Evolutionary conservation across 2,329 filamentous ascomycete genomes (phyloP).

Genomic region (Cladosporium velox): DNA sequence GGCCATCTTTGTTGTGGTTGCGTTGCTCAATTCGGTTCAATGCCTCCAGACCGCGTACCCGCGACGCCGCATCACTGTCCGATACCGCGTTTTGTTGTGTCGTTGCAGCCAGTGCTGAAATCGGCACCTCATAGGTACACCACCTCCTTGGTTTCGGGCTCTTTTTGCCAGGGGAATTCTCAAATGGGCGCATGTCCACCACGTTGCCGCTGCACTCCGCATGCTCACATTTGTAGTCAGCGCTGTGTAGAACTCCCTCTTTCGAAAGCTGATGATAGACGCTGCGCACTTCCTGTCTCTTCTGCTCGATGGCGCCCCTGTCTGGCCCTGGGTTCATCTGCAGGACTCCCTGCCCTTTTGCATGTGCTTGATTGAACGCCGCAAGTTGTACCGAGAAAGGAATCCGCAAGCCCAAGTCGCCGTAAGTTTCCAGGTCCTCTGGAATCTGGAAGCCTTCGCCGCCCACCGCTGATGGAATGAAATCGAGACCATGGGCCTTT

Average conservation of each 20-base stretch:
- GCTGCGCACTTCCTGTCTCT: constrained; percentile 23
- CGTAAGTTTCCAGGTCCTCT: constrained; percentile 39
- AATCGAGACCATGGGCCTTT: constrained; percentile 49
- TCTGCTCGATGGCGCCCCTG: constrained; percentile 21
- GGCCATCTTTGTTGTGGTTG: not conserved
- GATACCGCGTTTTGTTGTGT: not conserved
- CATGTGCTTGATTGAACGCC: constrained; percentile 33
- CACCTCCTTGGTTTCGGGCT: constrained; percentile 25
- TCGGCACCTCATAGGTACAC: constrained; percentile 30
- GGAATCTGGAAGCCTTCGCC: constrained; percentile 36
- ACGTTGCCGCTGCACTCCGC: constrained; percentile 29
- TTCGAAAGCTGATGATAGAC: constrained; percentile 28
- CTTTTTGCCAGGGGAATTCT: constrained; percentile 19
- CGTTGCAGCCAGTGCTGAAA: not conserved
- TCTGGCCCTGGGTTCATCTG: constrained; percentile 20
- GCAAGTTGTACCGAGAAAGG: constrained; percentile 37
- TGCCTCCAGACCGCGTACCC: not conserved
- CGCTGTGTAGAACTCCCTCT: constrained; percentile 28
- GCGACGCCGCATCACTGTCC: not conserved
- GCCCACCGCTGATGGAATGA: constrained; percentile 36
- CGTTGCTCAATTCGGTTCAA: constrained; percentile 4
- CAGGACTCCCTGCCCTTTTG: constrained; percentile 13
- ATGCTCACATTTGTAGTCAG: constrained; percentile 30
- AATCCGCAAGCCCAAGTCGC: constrained; percentile 39
- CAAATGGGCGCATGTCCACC: constrained; percentile 30